Conservation (phyloP, 2,329 filamentous ascomycete genomes). For the Beauveria asiatica region DNA sequence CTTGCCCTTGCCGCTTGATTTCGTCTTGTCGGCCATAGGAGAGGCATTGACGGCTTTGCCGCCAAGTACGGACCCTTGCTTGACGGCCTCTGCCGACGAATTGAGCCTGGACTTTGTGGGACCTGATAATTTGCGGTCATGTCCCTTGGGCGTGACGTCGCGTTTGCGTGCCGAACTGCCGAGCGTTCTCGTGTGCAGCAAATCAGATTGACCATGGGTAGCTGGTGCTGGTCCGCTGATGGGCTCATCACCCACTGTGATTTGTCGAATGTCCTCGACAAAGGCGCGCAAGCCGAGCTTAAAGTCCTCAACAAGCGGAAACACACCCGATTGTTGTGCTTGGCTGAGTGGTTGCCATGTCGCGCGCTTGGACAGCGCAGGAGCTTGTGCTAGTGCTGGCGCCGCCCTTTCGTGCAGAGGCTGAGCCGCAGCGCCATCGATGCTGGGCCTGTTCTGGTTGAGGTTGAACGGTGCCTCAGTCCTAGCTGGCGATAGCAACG, state of each 20-base stretch:
- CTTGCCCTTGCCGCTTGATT: conserved; percentile 34
- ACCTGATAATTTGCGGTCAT: conserved; percentile 38
- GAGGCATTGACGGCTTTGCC: conserved; percentile 16
- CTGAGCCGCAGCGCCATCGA: not conserved
- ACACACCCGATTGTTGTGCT: conserved; percentile 39
- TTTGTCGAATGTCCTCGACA: conserved; percentile 88
- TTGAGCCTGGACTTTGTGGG: conserved; percentile 35
- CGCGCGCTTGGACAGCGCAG: conserved; percentile 43
- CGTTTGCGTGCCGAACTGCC: conserved; percentile 15
- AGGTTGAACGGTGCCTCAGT: conserved; percentile 34
- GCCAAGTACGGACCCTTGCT: conserved; percentile 16
- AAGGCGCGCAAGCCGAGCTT: conserved; percentile 88
- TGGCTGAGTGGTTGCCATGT: conserved; percentile 50
- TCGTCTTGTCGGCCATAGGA: conserved; percentile 25
- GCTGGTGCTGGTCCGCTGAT: conserved; percentile 42
- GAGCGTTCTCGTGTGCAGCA: not conserved
- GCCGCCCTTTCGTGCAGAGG: conserved; percentile 17
- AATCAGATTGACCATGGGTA: conserved; percentile 19
- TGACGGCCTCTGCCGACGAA: conserved; percentile 32
- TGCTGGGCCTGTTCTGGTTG: conserved; percentile 25
- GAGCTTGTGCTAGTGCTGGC: conserved; percentile 24
- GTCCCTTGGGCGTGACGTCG: conserved; percentile 15
- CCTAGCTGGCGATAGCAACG: conserved; percentile 66
- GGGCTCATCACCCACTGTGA: conserved; percentile 89
- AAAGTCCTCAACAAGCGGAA: conserved; percentile 83